Percentiles rank a stretch among this genome's conserved stretches.
phyloP scores from a whole-genome alignment of 257 asterid genomes.

The Nemophila menziesii region DNA sequence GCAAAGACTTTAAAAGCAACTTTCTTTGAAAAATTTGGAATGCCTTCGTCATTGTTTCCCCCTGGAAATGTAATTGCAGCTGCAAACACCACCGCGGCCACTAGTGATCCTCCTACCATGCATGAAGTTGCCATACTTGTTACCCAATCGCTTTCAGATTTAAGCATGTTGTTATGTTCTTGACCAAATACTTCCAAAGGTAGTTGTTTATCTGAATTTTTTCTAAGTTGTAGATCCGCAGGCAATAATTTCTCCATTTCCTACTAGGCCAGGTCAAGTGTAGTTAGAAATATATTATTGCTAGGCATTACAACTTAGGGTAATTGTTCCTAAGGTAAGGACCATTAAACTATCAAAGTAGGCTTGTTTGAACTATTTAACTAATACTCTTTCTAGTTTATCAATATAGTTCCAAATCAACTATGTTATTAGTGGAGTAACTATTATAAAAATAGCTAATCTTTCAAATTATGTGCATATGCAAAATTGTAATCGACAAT shows the following conservation, averaged over 20 bases:
- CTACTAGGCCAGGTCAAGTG: conserved; percentile 19
- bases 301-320: no score
- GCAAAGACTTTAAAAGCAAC: conserved; percentile 1
- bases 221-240: conserved; percentile 13
- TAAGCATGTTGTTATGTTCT: background rate
- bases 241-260: conserved; percentile 23
- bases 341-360: no score
- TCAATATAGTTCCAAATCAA: no score
- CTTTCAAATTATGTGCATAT: no score
- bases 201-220: conserved; percentile 14
- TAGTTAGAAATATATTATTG: background rate
- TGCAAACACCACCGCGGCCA: background rate
- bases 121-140: conserved; percentile 9
- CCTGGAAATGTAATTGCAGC: conserved; percentile 2
- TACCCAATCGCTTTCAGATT: background rate
- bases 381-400: no score
- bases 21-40: conserved; percentile 6
- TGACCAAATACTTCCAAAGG: conserved; percentile 10
- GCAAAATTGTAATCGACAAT: no score
- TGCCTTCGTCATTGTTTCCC: background rate
- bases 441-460: no score
- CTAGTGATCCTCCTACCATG: conserved; percentile 1
- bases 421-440: no score
- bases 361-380: no score
- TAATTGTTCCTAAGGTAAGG: no score